Evolutionary conservation across 2,329 filamentous ascomycete genomes (phyloP), one percentile per base, ranked within the genome.

Genomic region (Dactylellina sp.): DNA sequence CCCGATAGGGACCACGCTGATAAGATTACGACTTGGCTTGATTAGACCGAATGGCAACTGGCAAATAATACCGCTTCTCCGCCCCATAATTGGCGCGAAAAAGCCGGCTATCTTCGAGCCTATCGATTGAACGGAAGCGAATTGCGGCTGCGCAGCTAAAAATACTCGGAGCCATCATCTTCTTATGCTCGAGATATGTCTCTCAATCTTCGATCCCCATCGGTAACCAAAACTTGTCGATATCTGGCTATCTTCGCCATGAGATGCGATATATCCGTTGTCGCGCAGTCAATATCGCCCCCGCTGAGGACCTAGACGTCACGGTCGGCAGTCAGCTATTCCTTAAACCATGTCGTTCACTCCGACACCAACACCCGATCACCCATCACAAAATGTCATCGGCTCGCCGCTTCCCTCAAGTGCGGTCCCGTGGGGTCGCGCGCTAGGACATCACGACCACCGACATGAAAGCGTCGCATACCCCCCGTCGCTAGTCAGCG

Each of bases 401-500:
- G 61, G 60, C 9, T 50, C 60, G 37, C 68, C 61, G 7, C 62
- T 74, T 20, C 61, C 62, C 7, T 55, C 70, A 61, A 55, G 55
- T 16, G 56, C 70, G 20, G 70, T 74, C 18, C 70, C 70, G 57
- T 74, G 70, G 70, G 70, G 70, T 14, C 61, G 70, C 39, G 61
- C 70, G 16, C 53, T 74, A 7, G 70, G 66, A 18, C 52, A 74
- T 20, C 62, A 65, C 52, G 47, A 64, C 24, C 61, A 65, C 46
- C 52, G 68, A 53, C 68, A 72, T 22, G 61, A 74, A 9, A 66
- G 70, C 37, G 44, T 74, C n/a, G 70, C 70, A 14, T 74, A 74
- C 24, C 70, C 70, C 32, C 70, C 61, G 25, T 74, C 70, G 32
- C 70, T 74, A 35, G 50, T 50, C 16, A 74, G 70, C 55, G 53